A percentile compares a stretch with the other conserved stretches of the same genome.
These are phyloP conservation scores for Fonsecaea pedrosoi DNA, from an alignment of 2,329 filamentous ascomycete genomes.

Conservation along the genomic window DNA sequence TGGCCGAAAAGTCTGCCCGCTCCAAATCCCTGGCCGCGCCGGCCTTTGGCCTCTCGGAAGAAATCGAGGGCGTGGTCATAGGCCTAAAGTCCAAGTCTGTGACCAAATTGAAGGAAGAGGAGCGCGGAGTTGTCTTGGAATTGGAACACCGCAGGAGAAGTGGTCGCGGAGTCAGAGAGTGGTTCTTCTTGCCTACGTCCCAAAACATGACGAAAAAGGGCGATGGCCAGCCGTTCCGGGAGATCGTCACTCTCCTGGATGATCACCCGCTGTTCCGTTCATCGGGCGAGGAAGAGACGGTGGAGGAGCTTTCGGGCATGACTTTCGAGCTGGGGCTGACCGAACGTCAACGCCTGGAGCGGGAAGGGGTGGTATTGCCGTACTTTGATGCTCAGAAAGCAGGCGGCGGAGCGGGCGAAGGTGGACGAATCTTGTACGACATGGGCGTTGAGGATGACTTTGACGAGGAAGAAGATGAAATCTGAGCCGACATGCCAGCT, in stretches of 20 bases:
- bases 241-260: conserved; percentile 68
- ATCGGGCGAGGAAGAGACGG: conserved; percentile 51
- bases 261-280: conserved; percentile 75
- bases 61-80: conserved; percentile 77
- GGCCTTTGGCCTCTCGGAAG: conserved; percentile 77
- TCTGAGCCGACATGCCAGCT: conserved; percentile 54
- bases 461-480: conserved; percentile 94
- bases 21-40: conserved; percentile 78
- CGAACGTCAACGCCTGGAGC: conserved; percentile 83
- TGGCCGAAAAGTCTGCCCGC: conserved; percentile 75
- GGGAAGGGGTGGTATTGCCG: conserved; percentile 88
- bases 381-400: conserved; percentile 96
- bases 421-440: conserved; percentile 92
- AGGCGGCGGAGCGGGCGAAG: conserved; percentile 73
- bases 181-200: conserved; percentile 61
- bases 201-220: conserved; percentile 42
- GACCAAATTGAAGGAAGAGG: conserved; percentile 24
- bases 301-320: conserved; percentile 67
- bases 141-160: conserved; percentile 87
- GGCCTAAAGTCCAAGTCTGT: conserved; percentile 56
- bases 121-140: conserved; percentile 72
- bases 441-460: conserved; percentile 98
- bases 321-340: conserved; percentile 89
- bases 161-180: conserved; percentile 77
- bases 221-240: conserved; percentile 51